Evolutionary conservation across 208 protist species (phyloP), one percentile per base, ranked within the genome.

Genomic region (Crithidia expoeki): DNA sequence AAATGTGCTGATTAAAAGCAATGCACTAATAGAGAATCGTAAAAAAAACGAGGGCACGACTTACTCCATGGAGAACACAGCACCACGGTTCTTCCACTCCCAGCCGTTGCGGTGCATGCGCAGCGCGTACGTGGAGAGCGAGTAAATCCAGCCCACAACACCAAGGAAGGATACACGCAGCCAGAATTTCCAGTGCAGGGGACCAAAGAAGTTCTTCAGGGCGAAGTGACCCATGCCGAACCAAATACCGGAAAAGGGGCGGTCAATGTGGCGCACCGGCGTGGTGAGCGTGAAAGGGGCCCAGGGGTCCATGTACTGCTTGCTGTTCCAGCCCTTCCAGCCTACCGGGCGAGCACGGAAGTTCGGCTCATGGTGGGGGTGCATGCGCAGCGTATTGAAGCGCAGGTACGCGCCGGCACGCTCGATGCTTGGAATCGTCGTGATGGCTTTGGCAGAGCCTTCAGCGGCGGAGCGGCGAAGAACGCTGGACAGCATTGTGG

Each of bases 81-180:
- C 88, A 70, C 88, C 84, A 60, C 86, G 85, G 72, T 94, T 94
- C 81, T 94, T 94, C 88, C 88, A 94, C 84, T 94, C 79, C 88
- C 88, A 94, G 25, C 88, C 88, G 69, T 94, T 94, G 62, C 85
- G 80, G 73, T 94, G 81, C 88, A 94, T 94, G 68, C 88, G 88
- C 25, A 92, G 79, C 23, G 57, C 81, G 66, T 91, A 94, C 40
- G 84, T 84, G 49, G 60, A 11, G 40, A 88, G 58, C 4, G 81
- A 62, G 55, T 81, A 76, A 17, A 46, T 17, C 78, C 74, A 85
- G 19, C 88, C 88, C n/a, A 51, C 58, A 4, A 80, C 52, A 42
- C 88, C 88, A 53, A 83, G 79, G 65, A 90, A 77, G 27, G 79
- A 79, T 16, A 94, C 61, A 46, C 88, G 85, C 21, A 80, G 32